Evolutionary conservation across 768 basidiomycete genomes (phyloP).

Genomic region (Lyophyllum decastes): DNA sequence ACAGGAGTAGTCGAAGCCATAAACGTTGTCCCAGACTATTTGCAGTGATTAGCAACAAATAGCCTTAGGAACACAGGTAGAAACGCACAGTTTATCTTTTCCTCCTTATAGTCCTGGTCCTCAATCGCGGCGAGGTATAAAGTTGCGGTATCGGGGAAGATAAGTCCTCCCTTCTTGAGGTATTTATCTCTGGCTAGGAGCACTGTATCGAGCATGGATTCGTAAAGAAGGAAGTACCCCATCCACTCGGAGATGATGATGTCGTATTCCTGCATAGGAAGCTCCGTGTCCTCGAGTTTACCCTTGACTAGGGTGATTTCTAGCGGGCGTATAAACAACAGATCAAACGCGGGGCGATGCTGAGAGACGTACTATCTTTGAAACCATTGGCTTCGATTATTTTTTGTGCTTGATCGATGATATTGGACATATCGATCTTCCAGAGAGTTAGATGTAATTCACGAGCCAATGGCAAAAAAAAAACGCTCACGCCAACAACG

Average conservation of each 20-base stretch:
- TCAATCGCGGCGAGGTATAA: slow-evolving; percentile 97
- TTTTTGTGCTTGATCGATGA: slow-evolving; percentile 97
- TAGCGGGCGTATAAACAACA: slow-evolving; percentile 30
- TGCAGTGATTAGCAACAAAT: slow-evolving; percentile 6
- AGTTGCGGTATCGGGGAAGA: slow-evolving; percentile 95
- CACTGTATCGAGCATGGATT: slow-evolving; percentile 99
- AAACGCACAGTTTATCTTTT: slow-evolving; percentile 96
- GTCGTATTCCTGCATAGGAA: slow-evolving; percentile 91
- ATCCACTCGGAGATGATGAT: slow-evolving; percentile 99
- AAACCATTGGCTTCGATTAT: slow-evolving; percentile 97
- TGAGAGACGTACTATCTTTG: slow-evolving; percentile 72
- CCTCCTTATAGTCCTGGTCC: slow-evolving; percentile 99
- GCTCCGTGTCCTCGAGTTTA: slow-evolving; percentile 90
- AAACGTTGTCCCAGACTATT: slow-evolving; percentile 99
- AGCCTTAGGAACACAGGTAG: neutral
- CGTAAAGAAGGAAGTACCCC: slow-evolving; percentile 99
- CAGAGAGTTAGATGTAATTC: slow-evolving; percentile 15
- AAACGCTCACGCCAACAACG: slow-evolving; percentile 79
- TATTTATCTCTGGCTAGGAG: slow-evolving; percentile 96
- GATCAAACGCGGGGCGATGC: neutral
- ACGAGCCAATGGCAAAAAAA: slow-evolving; percentile 1
- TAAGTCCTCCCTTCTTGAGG: slow-evolving; percentile 85
- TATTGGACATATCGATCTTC: slow-evolving; percentile 99
- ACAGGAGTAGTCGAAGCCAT: slow-evolving; percentile 99
- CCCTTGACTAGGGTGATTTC: slow-evolving; percentile 96